Percentiles rank a stretch among this genome's conserved stretches.
Evolutionary conservation across 805 yeast species (phyloP).

Genomic region (Saturnispora dispora): DNA sequence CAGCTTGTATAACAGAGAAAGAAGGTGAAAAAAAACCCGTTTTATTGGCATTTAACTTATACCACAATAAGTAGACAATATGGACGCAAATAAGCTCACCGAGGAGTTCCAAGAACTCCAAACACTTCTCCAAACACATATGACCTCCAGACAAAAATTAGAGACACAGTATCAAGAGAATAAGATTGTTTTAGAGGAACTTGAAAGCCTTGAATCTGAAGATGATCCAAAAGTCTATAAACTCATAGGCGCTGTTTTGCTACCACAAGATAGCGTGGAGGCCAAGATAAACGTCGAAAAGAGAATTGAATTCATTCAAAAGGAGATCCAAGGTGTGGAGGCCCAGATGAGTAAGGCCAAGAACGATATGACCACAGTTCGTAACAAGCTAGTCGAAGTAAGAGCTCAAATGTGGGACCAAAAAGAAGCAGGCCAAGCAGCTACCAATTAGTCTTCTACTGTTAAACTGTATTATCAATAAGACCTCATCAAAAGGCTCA

Average conservation of each 20-base stretch:
- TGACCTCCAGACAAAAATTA: conserved; percentile 70
- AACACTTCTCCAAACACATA: conserved; percentile 34
- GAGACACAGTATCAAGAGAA: conserved; percentile 95
- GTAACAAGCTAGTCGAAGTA: neutral
- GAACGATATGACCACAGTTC: conserved; percentile 1
- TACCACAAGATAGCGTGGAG: conserved; percentile 81
- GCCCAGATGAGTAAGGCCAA: conserved; percentile 40
- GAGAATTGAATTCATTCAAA: conserved; percentile 77
- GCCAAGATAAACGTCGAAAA: conserved; percentile 79
- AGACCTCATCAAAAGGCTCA: neutral
- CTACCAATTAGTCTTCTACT: neutral
- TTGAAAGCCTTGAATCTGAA: conserved; percentile 46
- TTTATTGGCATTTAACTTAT: conserved; percentile 17
- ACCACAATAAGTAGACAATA: conserved; percentile 35
- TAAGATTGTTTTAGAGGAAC: conserved; percentile 78
- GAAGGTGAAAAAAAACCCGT: neutral
- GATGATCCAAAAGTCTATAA: conserved; percentile 62
- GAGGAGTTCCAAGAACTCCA: conserved; percentile 22
- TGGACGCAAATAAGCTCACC: conserved; percentile 1
- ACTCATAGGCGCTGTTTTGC: conserved; percentile 81
- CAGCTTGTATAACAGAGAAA: neutral
- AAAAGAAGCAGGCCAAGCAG: neutral
- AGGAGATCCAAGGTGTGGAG: conserved; percentile 75
- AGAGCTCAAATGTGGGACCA: neutral
- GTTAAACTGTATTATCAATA: neutral